Base-by-base conservation (phyloP, 176 grass and related monocot genomes). In the Oryza brachyantha region DNA sequence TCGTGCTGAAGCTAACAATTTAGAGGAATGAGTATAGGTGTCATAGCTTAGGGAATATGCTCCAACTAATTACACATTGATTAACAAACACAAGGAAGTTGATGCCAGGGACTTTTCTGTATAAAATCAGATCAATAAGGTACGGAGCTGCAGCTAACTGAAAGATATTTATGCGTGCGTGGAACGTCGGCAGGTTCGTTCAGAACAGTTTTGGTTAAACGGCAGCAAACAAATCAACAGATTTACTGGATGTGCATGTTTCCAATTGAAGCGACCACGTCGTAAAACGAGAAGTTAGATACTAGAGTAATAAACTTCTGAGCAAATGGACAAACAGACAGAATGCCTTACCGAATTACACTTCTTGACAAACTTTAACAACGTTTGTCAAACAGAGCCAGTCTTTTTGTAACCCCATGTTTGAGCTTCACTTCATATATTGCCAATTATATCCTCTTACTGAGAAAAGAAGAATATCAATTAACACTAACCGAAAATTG, bases 31-130 rank as follows among this genome's bases (percentile, higher is more conserved):
- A 70, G 83, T 50, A 38, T 83, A 83, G 48, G 61, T 88, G 74
- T 74, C 52, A 75, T 66, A 82, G 87, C 78, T 85, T 85, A 73
- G 29, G 73, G 83, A 85, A 89, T 89, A 89, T 89, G 87, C 78
- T 67, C 87, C 78, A 89, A 81, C 73, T 81, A 48, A 69, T 37
- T 67, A 69, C 37, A 73, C 16, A 35, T n/a, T 42, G 81, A 85
- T 89, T 85, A 89, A 85, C 36, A 77, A 80, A 81, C 78, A 37
- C 43, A 81, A 19, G 29, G 22, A 41, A 80, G 46, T 81, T 89
- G 83, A 85, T 89, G 82, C 77, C 78, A 77, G 29, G 43, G 66
- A 73, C 59, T 73, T 73, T 89, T 82, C 48, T 60, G 31, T 81
- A 85, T 85, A 77, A 85, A 89, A 85, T 52, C 66, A 24, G 29